These are phyloP conservation scores for Chlamydomonas eustigma DNA, from an alignment of 139 green algal species.

Conservation along the genomic window DNA sequence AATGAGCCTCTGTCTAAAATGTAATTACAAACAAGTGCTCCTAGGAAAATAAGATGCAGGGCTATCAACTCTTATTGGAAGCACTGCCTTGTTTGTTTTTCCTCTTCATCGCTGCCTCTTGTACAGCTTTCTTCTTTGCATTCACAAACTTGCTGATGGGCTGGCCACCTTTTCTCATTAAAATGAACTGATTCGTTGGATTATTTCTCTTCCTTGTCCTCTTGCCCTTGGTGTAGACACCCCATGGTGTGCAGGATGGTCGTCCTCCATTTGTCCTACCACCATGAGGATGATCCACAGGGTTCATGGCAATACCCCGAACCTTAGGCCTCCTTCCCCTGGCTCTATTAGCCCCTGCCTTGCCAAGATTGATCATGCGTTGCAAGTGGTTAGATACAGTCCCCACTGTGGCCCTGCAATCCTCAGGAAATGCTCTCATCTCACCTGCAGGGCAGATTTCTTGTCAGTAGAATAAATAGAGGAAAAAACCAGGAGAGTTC, in stretches of 20 bases:
- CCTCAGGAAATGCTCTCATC: slow-evolving; percentile 60
- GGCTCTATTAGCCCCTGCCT: slow-evolving; percentile 13
- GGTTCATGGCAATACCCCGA: slow-evolving; percentile 93
- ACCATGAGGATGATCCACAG: slow-evolving; percentile 90
- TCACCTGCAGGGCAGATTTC: slow-evolving; percentile 52
- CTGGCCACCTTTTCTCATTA: slow-evolving; percentile 36
- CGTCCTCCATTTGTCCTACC: slow-evolving; percentile 75
- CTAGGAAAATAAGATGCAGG: no score
- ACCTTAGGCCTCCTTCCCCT: slow-evolving; percentile 33
- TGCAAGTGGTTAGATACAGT: slow-evolving; percentile 81
- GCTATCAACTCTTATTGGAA: no score
- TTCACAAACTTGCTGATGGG: slow-evolving; percentile 54
- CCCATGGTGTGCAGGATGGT: slow-evolving; percentile 80
- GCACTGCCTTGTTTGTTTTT: no score
- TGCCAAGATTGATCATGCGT: slow-evolving; percentile 68
- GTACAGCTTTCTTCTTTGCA: slow-evolving; percentile 7
- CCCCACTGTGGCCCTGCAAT: slow-evolving; percentile 86
- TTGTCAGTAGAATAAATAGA: no score
- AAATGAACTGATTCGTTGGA: slow-evolving; percentile 63
- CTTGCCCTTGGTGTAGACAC: slow-evolving; percentile 81
- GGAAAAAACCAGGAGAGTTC: no score
- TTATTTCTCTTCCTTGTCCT: slow-evolving; percentile 71
- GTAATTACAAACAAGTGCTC: no score
- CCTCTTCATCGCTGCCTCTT: background rate
- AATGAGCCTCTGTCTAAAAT: no score